Base-by-base conservation (phyloP, 108 stramenopile genomes). In the Discostella pseudostelligera region DNA sequence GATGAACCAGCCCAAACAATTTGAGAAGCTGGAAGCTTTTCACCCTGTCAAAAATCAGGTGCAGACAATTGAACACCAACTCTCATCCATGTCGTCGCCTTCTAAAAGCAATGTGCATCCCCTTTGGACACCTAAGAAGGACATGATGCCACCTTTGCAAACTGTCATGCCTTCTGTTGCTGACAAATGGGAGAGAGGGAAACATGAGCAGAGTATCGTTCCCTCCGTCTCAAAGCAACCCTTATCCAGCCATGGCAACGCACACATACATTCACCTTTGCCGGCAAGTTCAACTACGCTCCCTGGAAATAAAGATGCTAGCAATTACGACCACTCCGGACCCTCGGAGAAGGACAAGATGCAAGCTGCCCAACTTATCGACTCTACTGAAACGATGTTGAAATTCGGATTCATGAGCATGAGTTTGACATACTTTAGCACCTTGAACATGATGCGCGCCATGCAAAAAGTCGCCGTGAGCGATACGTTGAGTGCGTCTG, bases 331-430 rank as follows among this genome's bases (percentile, higher is more conserved):
- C 59, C 35, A 40, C 61, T 48, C 70, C 21, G 74, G 67, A 36
- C 67, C 74, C 46, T 67, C 71, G 13, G 67, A 78, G 69, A 56
- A 85, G 56, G 84, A 92, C 54, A 88, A 89, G 70, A 39, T 69
- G 49, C 85, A 95, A 61, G 91, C 90, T 39, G 87, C 91, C 8
- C 72, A 91, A 51, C 80, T 95, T 40, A 93, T 93, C 79, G 84
- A 87, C 68, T 86, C 84, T 14, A 93, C 94, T 14, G 94, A 95
- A 72, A 85, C 86, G 7, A 82, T 95, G 63, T 91, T 95, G 91
- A 93, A 95, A 73, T 95, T 95, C 58, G 91, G 91, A 2, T 95
- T 95, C 73, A 91, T 93, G 88, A 80, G 81, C 62, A 95, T 95
- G 93, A 84, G 79, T 24, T 76, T 95, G 75, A 92, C 93, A 12